Percentiles rank a stretch among this genome's conserved stretches.
These are phyloP conservation scores for Alternaria panax DNA, from an alignment of 2,329 filamentous ascomycete genomes.

Conservation along the genomic window DNA sequence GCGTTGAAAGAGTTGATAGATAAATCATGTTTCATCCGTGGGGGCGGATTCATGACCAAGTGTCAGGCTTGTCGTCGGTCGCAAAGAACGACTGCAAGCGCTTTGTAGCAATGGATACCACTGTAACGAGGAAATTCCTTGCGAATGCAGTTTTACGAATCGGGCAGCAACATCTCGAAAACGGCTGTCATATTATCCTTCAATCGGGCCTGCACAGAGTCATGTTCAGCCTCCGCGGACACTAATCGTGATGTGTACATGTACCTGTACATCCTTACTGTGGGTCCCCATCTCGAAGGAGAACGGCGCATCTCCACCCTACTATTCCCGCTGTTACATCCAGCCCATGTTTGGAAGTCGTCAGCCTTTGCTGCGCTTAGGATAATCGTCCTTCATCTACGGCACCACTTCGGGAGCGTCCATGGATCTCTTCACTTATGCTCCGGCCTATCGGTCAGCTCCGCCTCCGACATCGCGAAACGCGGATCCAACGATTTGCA, in stretches of 20 bases:
- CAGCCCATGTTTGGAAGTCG: neutral
- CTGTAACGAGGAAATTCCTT: slow-evolving; percentile 1
- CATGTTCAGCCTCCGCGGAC: slow-evolving; percentile 3
- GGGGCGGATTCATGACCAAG: neutral
- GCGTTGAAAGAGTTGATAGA: neutral
- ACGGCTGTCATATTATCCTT: slow-evolving; percentile 1
- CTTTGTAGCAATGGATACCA: neutral
- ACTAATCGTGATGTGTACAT: slow-evolving; percentile 5
- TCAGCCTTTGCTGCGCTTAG: slow-evolving; percentile 1
- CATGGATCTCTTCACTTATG: neutral
- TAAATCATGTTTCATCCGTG: neutral
- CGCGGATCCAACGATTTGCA: slow-evolving; percentile 1
- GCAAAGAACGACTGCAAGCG: neutral
- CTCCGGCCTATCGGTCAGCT: slow-evolving; percentile 1
- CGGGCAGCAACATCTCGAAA: neutral
- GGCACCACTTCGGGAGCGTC: neutral
- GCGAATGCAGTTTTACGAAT: slow-evolving; percentile 2
- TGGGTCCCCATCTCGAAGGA: neutral
- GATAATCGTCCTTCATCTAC: neutral
- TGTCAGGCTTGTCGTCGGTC: neutral
- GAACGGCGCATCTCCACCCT: neutral
- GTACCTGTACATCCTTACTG: slow-evolving; percentile 3
- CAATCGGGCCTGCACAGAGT: slow-evolving; percentile 1
- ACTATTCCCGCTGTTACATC: slow-evolving; percentile 6
- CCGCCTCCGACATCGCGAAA: slow-evolving; percentile 2